Conservation (phyloP, 352 stramenopile species). For the Phytophthora sojae region DNA sequence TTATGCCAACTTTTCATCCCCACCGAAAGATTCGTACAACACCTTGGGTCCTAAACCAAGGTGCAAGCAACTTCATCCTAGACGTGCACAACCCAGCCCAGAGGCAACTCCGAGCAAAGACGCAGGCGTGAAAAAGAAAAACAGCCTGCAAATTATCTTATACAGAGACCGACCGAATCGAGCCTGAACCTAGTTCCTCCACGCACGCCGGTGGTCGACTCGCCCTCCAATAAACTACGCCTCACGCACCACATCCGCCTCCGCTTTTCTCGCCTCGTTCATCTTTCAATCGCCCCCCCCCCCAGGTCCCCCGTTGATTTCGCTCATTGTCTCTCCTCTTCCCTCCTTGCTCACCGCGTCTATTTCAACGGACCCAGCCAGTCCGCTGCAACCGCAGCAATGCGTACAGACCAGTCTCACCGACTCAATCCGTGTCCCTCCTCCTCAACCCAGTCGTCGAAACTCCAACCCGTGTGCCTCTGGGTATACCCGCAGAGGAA, state of each 20-base stretch:
- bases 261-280: conserved; percentile 7
- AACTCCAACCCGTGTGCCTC: neutral
- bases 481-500: neutral
- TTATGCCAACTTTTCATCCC: neutral
- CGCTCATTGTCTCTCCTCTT: conserved; percentile 6
- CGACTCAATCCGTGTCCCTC: conserved; percentile 3
- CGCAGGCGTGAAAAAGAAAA: conserved; percentile 23
- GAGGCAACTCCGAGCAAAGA: no score
- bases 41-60: no score
- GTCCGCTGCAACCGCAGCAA: conserved; percentile 5
- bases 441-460: conserved; percentile 12
- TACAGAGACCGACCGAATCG: conserved; percentile 27
- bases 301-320: conserved; percentile 10
- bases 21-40: no score
- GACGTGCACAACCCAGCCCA: no score
- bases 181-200: conserved; percentile 26
- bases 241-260: conserved; percentile 20
- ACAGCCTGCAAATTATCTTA: conserved; percentile 37
- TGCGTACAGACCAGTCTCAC: conserved; percentile 15
- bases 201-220: conserved; percentile 18
- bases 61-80: no score
- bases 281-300: conserved; percentile 14
- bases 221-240: conserved; percentile 30
- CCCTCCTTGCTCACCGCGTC: conserved; percentile 15
- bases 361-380: conserved; percentile 28